These are phyloP conservation scores for Xylariaceae sp. DNA, from an alignment of 2,329 filamentous ascomycete species.

Conservation along the genomic window DNA sequence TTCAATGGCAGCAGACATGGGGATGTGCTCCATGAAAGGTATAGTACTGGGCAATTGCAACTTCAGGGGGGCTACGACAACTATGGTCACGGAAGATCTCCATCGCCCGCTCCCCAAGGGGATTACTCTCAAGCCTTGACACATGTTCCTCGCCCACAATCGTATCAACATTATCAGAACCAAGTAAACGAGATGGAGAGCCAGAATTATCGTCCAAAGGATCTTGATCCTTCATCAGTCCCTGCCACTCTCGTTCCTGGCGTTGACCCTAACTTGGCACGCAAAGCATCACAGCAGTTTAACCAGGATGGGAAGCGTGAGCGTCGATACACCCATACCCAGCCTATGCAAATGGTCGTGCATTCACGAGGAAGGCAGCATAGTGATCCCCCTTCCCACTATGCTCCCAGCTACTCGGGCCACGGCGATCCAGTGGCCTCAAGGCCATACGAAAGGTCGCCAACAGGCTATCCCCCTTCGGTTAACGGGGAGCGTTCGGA, in stretches of 20 bases:
- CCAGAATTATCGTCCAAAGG: constrained; percentile 29
- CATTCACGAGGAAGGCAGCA: constrained; percentile 39
- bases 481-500: constrained; percentile 16
- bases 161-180: constrained; percentile 27
- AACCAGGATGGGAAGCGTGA: constrained; percentile 49
- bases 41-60: constrained; percentile 26
- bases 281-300: constrained; percentile 54
- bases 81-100: constrained; percentile 29
- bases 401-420: constrained; percentile 23
- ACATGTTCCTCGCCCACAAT: constrained; percentile 24
- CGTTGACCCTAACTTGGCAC: constrained; percentile 50
- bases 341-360: constrained; percentile 34
- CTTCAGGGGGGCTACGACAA: constrained; percentile 29
- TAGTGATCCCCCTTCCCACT: constrained; percentile 30
- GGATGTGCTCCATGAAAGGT: constrained; percentile 32
- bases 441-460: constrained; percentile 34
- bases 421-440: constrained; percentile 21
- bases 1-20: constrained; percentile 39
- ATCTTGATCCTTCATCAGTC: constrained; percentile 43
- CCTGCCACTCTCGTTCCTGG: constrained; percentile 58
- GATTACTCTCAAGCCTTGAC: constrained; percentile 34
- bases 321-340: constrained; percentile 42
- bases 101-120: constrained; percentile 32
- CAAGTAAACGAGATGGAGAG: constrained; percentile 36
- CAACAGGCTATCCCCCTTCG: constrained; percentile 29